Percentiles rank a stretch among this genome's conserved stretches.
Evolutionary conservation across 306 rosid species (phyloP).

Genomic region (Luffa acutangula): DNA sequence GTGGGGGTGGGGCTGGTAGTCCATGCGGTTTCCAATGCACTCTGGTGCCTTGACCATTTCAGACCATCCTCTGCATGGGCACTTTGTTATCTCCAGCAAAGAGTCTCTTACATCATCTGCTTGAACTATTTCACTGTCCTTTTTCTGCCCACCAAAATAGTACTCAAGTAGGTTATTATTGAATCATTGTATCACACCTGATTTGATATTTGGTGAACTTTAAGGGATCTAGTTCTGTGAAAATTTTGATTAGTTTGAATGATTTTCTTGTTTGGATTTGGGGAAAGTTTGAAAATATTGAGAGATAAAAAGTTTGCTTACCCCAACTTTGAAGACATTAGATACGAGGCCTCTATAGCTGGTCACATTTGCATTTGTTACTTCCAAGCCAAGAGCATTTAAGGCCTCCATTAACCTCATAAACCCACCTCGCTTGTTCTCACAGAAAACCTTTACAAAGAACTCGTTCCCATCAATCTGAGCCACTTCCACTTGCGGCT

Average conservation of each 20-base stretch:
- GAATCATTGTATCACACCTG: neutral
- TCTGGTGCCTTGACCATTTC: conserved; percentile 38
- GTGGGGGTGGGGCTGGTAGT: conserved; percentile 25
- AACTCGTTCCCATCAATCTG: conserved; percentile 68
- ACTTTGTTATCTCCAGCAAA: conserved; percentile 57
- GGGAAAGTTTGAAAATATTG: neutral
- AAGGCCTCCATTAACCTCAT: conserved; percentile 77
- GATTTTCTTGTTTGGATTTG: neutral
- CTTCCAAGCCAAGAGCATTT: conserved; percentile 58
- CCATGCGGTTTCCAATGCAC: conserved; percentile 20
- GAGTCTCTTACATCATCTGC: conserved; percentile 78
- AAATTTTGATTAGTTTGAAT: neutral
- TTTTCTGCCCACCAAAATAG: conserved; percentile 33
- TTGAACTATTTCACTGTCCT: conserved; percentile 54
- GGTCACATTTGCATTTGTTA: conserved; percentile 70
- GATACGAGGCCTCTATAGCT: conserved; percentile 73
- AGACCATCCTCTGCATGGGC: conserved; percentile 32
- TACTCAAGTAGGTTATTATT: neutral
- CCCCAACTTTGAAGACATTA: conserved; percentile 76
- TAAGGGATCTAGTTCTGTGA: neutral
- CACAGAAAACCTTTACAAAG: conserved; percentile 71
- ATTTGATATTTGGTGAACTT: neutral
- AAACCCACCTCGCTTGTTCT: conserved; percentile 77
- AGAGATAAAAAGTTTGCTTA: conserved; percentile 9
- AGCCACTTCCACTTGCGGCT: conserved; percentile 93